phyloP scores from a whole-genome alignment of 345 rosid genomes.

The Physaria fendleri region DNA sequence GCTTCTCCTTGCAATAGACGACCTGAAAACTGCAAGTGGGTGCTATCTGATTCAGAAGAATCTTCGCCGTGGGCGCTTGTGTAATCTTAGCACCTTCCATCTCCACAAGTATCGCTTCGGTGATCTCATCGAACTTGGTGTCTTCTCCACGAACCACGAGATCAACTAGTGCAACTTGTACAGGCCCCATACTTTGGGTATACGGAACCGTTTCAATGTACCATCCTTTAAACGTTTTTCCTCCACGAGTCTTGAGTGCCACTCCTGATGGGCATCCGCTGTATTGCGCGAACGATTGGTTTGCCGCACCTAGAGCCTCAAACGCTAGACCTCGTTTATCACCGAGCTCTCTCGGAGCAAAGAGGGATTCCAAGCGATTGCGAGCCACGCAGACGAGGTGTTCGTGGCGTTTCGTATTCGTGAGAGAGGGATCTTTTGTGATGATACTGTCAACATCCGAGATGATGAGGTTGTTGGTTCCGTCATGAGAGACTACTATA shows the following conservation, averaged over 20 bases:
- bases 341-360: too few relatives aligned
- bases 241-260: constrained; percentile 48
- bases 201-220: constrained; percentile 70
- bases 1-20: not conserved
- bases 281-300: constrained; percentile 68
- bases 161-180: constrained; percentile 81
- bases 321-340: too few relatives aligned
- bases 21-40: constrained; percentile 38
- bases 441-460: not conserved
- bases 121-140: constrained; percentile 52
- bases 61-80: constrained; percentile 55
- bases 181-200: constrained; percentile 77
- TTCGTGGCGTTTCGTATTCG: too few relatives aligned
- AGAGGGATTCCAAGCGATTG: not conserved
- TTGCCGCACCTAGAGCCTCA: constrained; percentile 63
- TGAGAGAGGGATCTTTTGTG: constrained; percentile 22
- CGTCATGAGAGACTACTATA: too few relatives aligned
- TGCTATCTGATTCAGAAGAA: constrained; percentile 42
- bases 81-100: constrained; percentile 43
- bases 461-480: too few relatives aligned
- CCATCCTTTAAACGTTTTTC: constrained; percentile 54
- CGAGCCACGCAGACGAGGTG: constrained; percentile 4
- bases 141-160: constrained; percentile 43
- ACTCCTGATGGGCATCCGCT: constrained; percentile 70
- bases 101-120: constrained; percentile 59